Evolutionary conservation across 164 flowering plant genomes (phyloP), one percentile per base, ranked within the genome.

Genomic region (Cinnamomum chago): DNA sequence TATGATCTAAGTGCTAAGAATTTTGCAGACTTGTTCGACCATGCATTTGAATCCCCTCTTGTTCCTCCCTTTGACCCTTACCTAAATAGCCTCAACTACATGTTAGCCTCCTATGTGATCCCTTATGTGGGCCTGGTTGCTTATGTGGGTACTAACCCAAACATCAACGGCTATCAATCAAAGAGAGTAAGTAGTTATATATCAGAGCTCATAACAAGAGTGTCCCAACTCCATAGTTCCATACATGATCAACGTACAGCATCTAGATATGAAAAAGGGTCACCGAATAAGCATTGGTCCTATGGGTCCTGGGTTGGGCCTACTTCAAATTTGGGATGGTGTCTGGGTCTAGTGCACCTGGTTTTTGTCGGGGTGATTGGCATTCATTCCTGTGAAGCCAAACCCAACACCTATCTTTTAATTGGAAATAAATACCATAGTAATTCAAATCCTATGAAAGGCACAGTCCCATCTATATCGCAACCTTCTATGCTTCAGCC

Each of bases 41-140:
- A 76, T 13, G 92, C 93, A 24, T 68, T 90, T 55, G 90, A 85
- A 6, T n/a, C 64, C 40, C 20, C 23, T 22, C 74, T 90, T 7
- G 13, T 20, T 0, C 97, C 97, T 7, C 92, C 90, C 3, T 90
- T 92, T 50, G 82, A 90, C 52, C 94, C 94, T 15, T 92, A 92
- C 65, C 28, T 68, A 2, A 77, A 86, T 73, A 75, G 83, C 62
- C 30, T 90, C 77, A 88, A 79, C 72, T 91, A 75, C 76, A 73
- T 92, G 65, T 10, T 92, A 20, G 90, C 84, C 12, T 76, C 79
- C 27, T 90, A 87, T 65, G 28, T 81, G 0, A 72, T 90, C n/a
- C 97, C 97, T 13, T 90, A 92, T 66, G 80, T 88, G 23, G 97
- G 97, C 2, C 85, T 92, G 2, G 76, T 70, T 0, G 92, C 89